Percentiles rank a stretch among this genome's conserved stretches.
phyloP scores from a whole-genome alignment of 208 protist genomes.

The Wallacemonas rigidus region DNA sequence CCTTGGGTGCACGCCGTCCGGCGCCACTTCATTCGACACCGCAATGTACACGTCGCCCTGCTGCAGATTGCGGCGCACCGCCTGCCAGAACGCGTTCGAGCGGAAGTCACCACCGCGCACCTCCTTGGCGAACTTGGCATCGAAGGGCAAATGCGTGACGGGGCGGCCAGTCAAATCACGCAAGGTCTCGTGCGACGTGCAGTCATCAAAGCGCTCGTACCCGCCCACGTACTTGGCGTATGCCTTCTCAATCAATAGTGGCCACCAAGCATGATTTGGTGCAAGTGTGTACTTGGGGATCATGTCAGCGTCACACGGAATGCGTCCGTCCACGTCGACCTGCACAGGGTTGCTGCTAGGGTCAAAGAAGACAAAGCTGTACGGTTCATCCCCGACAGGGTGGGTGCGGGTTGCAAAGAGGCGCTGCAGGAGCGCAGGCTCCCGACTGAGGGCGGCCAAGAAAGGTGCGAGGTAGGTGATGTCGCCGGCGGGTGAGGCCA shows the following conservation, averaged over 20 bases:
- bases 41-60: conserved; percentile 76
- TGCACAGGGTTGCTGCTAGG: conserved; percentile 79
- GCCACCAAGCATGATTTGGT: conserved; percentile 48
- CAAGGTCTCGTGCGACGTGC: conserved; percentile 44
- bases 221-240: conserved; percentile 66
- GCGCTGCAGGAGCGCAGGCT: conserved; percentile 68
- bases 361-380: conserved; percentile 88
- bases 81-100: conserved; percentile 65
- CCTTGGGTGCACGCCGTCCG: conserved; percentile 73
- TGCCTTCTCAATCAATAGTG: conserved; percentile 61
- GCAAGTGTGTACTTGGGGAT: conserved; percentile 65
- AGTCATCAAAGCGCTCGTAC: conserved; percentile 42
- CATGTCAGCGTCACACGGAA: conserved; percentile 53
- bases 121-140: conserved; percentile 37
- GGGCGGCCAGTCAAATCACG: conserved; percentile 57
- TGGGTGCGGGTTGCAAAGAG: conserved; percentile 62
- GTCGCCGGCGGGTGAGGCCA: conserved; percentile 46
- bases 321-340: conserved; percentile 82
- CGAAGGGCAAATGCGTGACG: conserved; percentile 37
- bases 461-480: conserved; percentile 78
- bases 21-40: conserved; percentile 52
- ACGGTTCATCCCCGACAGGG: conserved; percentile 60
- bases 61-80: conserved; percentile 49
- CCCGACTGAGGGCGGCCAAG: conserved; percentile 61
- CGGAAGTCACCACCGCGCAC: conserved; percentile 65